These are phyloP conservation scores for Hyaloscypha hepaticicola DNA, from an alignment of 495 filamentous ascomycete genomes.

Conservation along the genomic window DNA sequence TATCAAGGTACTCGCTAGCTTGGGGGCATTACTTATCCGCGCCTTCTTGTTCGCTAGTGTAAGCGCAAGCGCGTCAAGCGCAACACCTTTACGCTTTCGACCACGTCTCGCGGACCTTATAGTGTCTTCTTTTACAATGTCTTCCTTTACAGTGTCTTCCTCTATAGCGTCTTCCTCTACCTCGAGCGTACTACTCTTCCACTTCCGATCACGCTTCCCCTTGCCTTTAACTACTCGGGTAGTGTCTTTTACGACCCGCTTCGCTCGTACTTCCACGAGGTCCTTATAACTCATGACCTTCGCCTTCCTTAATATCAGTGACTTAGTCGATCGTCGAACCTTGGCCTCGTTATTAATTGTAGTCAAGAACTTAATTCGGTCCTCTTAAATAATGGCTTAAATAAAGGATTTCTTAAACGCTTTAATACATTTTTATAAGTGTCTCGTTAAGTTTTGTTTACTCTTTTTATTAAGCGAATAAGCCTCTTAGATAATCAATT, in stretches of 20 bases:
- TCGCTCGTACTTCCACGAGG: constrained; percentile 37
- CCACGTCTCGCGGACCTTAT: constrained; percentile 31
- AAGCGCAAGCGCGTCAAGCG: constrained; percentile 19
- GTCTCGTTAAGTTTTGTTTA: constrained; percentile 31
- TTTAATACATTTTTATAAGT: constrained; percentile 31
- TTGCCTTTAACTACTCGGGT: constrained; percentile 21
- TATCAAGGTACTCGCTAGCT: constrained; percentile 16
- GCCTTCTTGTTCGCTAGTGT: constrained; percentile 13
- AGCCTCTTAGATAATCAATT: constrained; percentile 24
- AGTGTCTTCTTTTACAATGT: constrained; percentile 24
- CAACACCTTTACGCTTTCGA: constrained; percentile 31
- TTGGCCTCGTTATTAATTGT: constrained; percentile 15
- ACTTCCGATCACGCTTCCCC: constrained; percentile 19
- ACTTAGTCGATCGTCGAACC: constrained; percentile 32
- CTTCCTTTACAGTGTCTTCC: not conserved
- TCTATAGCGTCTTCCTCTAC: constrained; percentile 15
- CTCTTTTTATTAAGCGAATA: constrained; percentile 32
- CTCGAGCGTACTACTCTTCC: constrained; percentile 16
- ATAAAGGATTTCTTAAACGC: constrained; percentile 17
- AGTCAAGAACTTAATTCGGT: constrained; percentile 7
- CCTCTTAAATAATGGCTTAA: not conserved
- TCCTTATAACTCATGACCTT: constrained; percentile 43
- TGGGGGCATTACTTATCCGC: constrained; percentile 17
- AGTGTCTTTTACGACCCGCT: constrained; percentile 33
- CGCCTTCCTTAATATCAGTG: constrained; percentile 17